Evolutionary conservation across 2,329 filamentous ascomycete genomes (phyloP).

Genomic region (Pseudopyricularia javanii): DNA sequence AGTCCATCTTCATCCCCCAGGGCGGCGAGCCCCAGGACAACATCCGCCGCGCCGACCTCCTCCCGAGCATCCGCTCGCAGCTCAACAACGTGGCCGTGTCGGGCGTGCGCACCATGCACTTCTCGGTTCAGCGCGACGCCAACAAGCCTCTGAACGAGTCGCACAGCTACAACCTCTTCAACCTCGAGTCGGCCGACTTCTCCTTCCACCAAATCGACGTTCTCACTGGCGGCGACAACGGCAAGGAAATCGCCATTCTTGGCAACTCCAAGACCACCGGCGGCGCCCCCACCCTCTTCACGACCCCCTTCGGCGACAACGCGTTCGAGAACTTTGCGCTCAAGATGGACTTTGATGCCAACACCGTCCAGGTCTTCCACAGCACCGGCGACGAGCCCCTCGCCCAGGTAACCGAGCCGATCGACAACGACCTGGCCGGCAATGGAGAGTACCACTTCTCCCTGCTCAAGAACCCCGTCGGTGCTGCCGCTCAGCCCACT

Average conservation of each 20-base stretch:
- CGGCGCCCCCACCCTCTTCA: neutral
- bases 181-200: conserved; percentile 2
- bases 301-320: neutral
- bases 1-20: neutral
- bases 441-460: conserved; percentile 1
- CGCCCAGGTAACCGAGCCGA: neutral
- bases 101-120: conserved; percentile 2
- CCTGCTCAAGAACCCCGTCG: conserved; percentile 1
- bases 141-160: neutral
- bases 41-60: conserved; percentile 1
- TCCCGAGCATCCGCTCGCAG: conserved; percentile 1
- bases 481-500: neutral
- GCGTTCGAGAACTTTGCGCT: conserved; percentile 2
- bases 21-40: neutral
- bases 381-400: neutral
- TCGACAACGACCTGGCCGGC: neutral
- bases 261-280: neutral
- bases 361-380: conserved; percentile 3
- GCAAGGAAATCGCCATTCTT: neutral
- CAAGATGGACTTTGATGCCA: conserved; percentile 1
- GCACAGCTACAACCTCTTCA: conserved; percentile 1
- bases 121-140: conserved; percentile 2
- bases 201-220: conserved; percentile 1
- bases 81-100: conserved; percentile 1
- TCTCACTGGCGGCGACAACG: conserved; percentile 1